phyloP scores from a whole-genome alignment of 139 green algal species.

The Diplosphaera chodatii region DNA sequence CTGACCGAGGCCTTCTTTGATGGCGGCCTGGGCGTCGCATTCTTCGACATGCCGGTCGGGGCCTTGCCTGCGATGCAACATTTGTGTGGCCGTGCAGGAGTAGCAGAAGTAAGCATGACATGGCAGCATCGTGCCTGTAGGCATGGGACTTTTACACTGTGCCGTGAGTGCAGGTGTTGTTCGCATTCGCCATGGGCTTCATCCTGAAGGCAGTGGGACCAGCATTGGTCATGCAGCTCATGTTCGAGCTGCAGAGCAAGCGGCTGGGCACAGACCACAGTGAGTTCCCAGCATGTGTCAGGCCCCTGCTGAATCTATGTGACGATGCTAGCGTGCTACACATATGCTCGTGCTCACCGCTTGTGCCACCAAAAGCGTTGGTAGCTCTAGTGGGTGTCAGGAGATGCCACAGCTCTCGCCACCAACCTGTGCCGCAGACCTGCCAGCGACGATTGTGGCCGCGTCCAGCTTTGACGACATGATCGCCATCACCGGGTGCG shows the following conservation, averaged over 20 bases:
- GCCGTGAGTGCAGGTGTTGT: slow-evolving; percentile 31
- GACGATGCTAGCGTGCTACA: too few relatives aligned
- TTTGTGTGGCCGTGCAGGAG: too few relatives aligned
- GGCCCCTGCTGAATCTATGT: too few relatives aligned
- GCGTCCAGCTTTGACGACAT: slow-evolving; percentile 83
- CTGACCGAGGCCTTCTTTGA: slow-evolving; percentile 61
- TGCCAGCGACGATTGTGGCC: slow-evolving; percentile 75
- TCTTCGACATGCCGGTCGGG: slow-evolving; percentile 43
- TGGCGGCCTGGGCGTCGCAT: slow-evolving; percentile 37
- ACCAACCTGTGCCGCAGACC: slow-evolving; percentile 28
- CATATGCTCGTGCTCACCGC: not conserved
- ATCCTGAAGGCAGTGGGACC: slow-evolving; percentile 80
- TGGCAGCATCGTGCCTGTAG: too few relatives aligned
- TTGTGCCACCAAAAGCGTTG: too few relatives aligned
- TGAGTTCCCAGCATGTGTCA: not conserved
- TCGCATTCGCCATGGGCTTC: slow-evolving; percentile 66
- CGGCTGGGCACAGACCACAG: slow-evolving; percentile 37
- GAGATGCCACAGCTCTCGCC: too few relatives aligned
- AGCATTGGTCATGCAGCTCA: slow-evolving; percentile 74
- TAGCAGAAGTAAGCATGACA: too few relatives aligned
- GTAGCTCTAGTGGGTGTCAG: too few relatives aligned
- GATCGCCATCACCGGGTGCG: slow-evolving; percentile 77
- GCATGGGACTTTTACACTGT: slow-evolving; percentile 46
- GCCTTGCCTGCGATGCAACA: too few relatives aligned
- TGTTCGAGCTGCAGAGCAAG: slow-evolving; percentile 77